Base-by-base conservation (phyloP, 2,329 filamentous ascomycete species). In the Ceratocystis harringtonii region DNA sequence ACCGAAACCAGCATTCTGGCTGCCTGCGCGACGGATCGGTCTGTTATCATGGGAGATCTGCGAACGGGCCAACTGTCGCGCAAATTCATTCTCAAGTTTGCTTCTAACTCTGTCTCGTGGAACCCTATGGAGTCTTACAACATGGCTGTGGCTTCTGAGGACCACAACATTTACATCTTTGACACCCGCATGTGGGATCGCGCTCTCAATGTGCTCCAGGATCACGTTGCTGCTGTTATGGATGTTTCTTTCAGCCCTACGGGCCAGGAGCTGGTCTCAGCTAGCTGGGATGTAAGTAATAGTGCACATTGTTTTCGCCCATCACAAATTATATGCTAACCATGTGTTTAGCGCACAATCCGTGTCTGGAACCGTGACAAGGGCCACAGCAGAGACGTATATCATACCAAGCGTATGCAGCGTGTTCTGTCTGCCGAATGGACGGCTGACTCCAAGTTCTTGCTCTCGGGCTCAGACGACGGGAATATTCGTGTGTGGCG, bases 341-440 rank as follows among this genome's bases (percentile, higher is more conserved):
- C 25, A 17, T 15, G 4, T n/a, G n/a, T 19, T 17, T 30, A 63
- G 48, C 85, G 91, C 68, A 96, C 90, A 3, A 80, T 99, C 63
- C 85, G 94, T 62, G 78, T 97, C 62, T 97, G 91, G 89, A 84
- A 84, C 73, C 83, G 89, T 66, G 83, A 86, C 69, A 79, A 86
- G 68, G 92, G 92, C 28, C 90, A 94, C 75, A 92, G 89, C 15
- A 83, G 92, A 70, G 94, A 99, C 72, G 85, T 96, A 61, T 99
- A 97, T 76, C 92, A 97, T 78, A 97, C 94, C 19, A 95, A 96
- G 77, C 86, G 94, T 69, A 96, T 96, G 92, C 92, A 97, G 78
- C 84, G 92, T 70, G 91, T 96, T 65, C 95, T 95, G 78, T 86
- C 87, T 8, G 85, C 85, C 61, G 84, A 83, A 68, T 97, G 89